Percentiles rank a stretch among this genome's conserved stretches.
Evolutionary conservation across 495 filamentous ascomycete species (phyloP).

Genomic region (Pyrenula aspistea): DNA sequence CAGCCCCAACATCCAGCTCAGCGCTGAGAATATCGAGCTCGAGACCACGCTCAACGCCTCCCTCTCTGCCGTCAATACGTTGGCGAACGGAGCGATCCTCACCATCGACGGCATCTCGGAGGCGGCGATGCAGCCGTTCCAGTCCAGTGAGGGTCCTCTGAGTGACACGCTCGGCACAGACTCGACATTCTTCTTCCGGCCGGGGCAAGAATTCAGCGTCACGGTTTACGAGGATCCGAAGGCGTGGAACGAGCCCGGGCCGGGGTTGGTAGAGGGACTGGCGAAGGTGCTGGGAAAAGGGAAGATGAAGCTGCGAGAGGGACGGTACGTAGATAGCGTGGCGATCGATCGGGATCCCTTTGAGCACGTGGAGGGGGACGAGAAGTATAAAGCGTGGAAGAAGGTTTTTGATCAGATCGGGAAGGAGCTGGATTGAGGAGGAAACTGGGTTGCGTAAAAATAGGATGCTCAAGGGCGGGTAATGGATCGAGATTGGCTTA

Average conservation of each 20-base stretch:
- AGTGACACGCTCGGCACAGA: slow-evolving; percentile 5
- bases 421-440: slow-evolving; percentile 3
- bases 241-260: slow-evolving; percentile 4
- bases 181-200: slow-evolving; percentile 21
- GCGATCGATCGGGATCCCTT: slow-evolving; percentile 16
- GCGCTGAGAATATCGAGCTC: slow-evolving; percentile 13
- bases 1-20: slow-evolving; percentile 19
- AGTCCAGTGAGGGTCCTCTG: slow-evolving; percentile 1
- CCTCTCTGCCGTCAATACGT: not conserved
- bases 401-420: slow-evolving; percentile 14
- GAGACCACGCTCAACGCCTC: slow-evolving; percentile 1
- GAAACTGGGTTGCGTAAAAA: not conserved
- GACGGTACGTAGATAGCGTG: slow-evolving; percentile 11
- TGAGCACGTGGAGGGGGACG: slow-evolving; percentile 2
- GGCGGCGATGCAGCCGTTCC: slow-evolving; percentile 21
- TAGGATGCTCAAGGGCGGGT: not conserved
- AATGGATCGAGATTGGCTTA: slow-evolving; percentile 25
- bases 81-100: slow-evolving; percentile 12
- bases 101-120: slow-evolving; percentile 13
- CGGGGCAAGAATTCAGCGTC: slow-evolving; percentile 13
- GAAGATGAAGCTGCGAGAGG: slow-evolving; percentile 5
- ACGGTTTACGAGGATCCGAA: slow-evolving; percentile 19
- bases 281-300: slow-evolving; percentile 4
- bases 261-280: slow-evolving; percentile 10
- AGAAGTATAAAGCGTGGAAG: slow-evolving; percentile 11